Evolutionary conservation across 2,329 filamentous ascomycete genomes (phyloP).

Genomic region (Cordyceps javanica): DNA sequence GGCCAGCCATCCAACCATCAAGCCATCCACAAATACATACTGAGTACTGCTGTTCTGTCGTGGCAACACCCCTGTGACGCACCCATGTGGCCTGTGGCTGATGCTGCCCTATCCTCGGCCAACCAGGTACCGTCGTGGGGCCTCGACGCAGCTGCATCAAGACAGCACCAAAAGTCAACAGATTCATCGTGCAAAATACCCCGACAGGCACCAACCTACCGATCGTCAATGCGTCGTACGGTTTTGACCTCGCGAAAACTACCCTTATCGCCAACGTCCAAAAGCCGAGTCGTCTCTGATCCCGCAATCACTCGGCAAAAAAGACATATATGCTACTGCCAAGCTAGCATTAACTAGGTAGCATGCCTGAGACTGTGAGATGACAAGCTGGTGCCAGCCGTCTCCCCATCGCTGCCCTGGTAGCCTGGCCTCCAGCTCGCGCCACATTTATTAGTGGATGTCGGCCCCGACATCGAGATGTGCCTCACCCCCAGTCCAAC

Average conservation of each 20-base stretch:
- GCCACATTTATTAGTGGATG: conserved; percentile 6
- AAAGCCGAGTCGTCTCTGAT: background rate
- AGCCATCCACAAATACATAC: background rate
- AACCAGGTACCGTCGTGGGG: background rate
- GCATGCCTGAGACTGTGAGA: background rate
- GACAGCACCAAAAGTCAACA: background rate
- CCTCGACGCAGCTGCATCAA: background rate
- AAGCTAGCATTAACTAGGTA: no score
- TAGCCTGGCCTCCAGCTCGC: background rate
- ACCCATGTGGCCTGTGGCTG: background rate
- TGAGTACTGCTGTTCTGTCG: background rate
- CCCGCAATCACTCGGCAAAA: background rate
- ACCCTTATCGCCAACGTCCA: background rate
- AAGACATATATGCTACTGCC: no score
- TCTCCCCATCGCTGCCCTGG: background rate
- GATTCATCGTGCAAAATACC: no score
- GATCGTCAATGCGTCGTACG: no score
- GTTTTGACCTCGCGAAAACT: no score
- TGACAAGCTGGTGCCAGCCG: background rate
- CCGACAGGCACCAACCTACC: background rate
- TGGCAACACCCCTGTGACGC: background rate
- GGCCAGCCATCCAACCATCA: background rate
- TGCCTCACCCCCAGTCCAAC: background rate
- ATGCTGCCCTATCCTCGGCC: background rate
- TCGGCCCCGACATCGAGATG: conserved; percentile 5